Conservation (phyloP, 2,329 filamentous ascomycete genomes). For the Hymenotorrendiella dingleyae region DNA sequence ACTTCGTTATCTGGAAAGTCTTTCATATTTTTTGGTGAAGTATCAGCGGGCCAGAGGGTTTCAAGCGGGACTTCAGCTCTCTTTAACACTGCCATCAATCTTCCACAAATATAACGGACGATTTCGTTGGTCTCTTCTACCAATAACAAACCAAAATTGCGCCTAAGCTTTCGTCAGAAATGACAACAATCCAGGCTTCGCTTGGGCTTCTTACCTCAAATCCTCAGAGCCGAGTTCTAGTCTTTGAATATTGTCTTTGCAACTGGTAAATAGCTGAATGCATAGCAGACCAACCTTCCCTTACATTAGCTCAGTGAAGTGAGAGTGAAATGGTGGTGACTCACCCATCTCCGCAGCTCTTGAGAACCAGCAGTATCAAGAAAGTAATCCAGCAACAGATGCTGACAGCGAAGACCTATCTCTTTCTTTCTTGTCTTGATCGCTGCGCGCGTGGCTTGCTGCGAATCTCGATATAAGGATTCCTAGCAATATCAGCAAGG, state of each 20-base stretch:
- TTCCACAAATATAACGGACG: conserved; percentile 21
- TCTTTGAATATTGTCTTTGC: conserved; percentile 10
- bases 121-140: conserved; percentile 24
- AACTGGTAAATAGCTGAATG: conserved; percentile 21
- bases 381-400: conserved; percentile 18
- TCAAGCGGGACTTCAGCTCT: conserved; percentile 9
- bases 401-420: conserved; percentile 18
- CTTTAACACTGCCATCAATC: conserved; percentile 18
- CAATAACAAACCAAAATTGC: conserved; percentile 18
- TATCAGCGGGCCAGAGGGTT: conserved; percentile 20
- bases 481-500: neutral
- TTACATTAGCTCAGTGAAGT: conserved; percentile 6
- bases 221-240: conserved; percentile 19
- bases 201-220: conserved; percentile 16
- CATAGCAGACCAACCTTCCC: conserved; percentile 24
- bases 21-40: conserved; percentile 8
- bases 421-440: conserved; percentile 11
- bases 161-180: conserved; percentile 12
- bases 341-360: conserved; percentile 26
- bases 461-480: neutral
- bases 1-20: conserved; percentile 21
- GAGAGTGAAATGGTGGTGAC: neutral
- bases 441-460: neutral
- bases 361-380: conserved; percentile 8
- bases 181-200: neutral